Evolutionary conservation across 2,329 filamentous ascomycete species (phyloP).

Genomic region (Hymenoscyphus fraxineus): DNA sequence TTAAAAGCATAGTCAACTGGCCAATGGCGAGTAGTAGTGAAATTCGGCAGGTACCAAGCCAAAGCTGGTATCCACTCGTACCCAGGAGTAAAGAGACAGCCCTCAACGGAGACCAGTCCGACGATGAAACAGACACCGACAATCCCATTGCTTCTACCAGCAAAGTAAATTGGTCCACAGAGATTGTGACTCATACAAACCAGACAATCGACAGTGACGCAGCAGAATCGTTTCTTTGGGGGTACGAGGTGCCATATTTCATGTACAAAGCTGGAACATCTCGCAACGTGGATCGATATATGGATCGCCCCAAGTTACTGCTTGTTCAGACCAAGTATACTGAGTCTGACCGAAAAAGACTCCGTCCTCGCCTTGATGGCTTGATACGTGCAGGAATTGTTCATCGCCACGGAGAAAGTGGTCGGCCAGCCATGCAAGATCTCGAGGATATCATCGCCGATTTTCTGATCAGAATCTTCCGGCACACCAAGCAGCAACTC

Average conservation of each 20-base stretch:
- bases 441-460: neutral
- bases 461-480: neutral
- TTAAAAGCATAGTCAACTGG: constrained; percentile 22
- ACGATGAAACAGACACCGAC: too few relatives aligned
- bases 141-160: neutral
- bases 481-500: constrained; percentile 14
- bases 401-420: neutral
- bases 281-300: neutral
- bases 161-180: neutral
- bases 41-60: constrained; percentile 21
- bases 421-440: neutral
- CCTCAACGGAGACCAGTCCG: neutral
- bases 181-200: neutral
- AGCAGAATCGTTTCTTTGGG: constrained; percentile 15
- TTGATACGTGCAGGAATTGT: neutral
- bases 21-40: constrained; percentile 13
- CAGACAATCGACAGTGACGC: constrained; percentile 1
- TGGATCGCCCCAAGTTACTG: neutral
- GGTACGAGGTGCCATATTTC: constrained; percentile 14
- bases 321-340: neutral
- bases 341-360: neutral
- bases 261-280: constrained; percentile 6
- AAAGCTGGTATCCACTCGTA: constrained; percentile 22
- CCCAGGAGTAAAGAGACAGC: constrained; percentile 1
- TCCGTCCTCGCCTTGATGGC: neutral